phyloP scores from a whole-genome alignment of 257 asterid genomes.

The Echites panduratus region DNA sequence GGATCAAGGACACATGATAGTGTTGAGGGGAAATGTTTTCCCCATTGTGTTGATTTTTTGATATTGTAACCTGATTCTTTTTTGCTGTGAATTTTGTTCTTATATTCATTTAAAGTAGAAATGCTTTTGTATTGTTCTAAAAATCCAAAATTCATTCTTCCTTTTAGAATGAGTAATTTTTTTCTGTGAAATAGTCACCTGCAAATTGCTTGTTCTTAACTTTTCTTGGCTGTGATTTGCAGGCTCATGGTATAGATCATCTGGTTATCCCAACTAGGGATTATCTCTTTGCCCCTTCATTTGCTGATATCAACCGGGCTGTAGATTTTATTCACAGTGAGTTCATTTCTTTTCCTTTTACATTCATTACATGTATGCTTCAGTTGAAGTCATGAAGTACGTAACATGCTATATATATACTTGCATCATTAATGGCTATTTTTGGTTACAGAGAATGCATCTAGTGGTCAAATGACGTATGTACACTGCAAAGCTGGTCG shows the following conservation, averaged over 20 bases:
- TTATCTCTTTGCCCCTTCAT: constrained; percentile 92
- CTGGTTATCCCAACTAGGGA: constrained; percentile 93
- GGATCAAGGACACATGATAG: not conserved
- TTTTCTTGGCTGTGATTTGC: constrained; percentile 24
- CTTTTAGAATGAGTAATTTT: not conserved
- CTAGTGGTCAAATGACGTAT: constrained; percentile 57
- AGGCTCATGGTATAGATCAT: constrained; percentile 89
- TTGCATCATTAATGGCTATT: constrained; percentile 2
- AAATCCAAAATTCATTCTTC: not conserved
- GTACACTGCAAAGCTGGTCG: constrained; percentile 98
- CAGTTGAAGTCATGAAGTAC: not conserved
- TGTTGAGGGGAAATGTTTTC: not conserved
- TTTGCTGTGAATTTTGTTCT: not conserved
- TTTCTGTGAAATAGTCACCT: too few species aligned
- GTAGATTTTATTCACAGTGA: constrained; percentile 80
- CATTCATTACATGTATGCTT: not conserved
- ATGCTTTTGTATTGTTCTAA: not conserved
- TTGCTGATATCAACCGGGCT: constrained; percentile 68
- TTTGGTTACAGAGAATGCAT: constrained; percentile 52
- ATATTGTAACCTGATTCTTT: not conserved
- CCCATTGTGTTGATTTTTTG: not conserved
- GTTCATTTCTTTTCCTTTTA: constrained; percentile 15
- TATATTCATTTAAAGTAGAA: not conserved
- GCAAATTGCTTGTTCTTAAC: constrained; percentile 5
- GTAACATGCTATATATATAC: not conserved